Evolutionary conservation across 108 stramenopile species (phyloP).

Genomic region (Nitzschia sp.): DNA sequence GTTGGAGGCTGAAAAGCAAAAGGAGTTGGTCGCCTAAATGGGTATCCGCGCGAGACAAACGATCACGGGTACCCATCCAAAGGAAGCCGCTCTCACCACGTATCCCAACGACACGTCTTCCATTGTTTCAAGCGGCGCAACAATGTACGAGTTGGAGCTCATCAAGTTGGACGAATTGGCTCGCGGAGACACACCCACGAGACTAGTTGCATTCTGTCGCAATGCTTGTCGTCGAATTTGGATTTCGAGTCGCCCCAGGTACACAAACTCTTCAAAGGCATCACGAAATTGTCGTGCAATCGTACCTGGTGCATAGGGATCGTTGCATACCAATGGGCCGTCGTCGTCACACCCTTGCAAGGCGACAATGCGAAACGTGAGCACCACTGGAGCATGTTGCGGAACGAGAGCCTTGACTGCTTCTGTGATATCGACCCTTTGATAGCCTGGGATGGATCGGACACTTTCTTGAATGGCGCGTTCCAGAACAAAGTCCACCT

Average conservation of each 20-base stretch:
- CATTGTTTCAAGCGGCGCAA: too few species aligned
- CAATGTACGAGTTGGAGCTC: not conserved
- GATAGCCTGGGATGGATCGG: not conserved
- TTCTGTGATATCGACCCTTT: not conserved
- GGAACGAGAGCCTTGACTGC: not conserved
- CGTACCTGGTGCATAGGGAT: not conserved
- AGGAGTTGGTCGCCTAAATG: too few species aligned
- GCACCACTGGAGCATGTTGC: not conserved
- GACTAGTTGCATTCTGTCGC: not conserved
- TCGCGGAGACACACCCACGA: not conserved
- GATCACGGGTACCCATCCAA: too few species aligned
- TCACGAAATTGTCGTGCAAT: not conserved
- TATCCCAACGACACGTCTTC: too few species aligned
- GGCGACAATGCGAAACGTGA: not conserved
- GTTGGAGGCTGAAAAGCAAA: conserved; percentile 17
- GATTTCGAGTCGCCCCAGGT: not conserved
- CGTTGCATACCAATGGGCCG: not conserved
- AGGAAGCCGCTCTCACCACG: too few species aligned
- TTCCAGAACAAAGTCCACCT: not conserved
- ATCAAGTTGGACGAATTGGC: conserved; percentile 4
- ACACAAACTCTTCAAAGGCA: not conserved
- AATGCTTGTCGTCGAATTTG: not conserved
- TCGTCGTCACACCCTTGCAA: not conserved
- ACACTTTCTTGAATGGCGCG: not conserved
- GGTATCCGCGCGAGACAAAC: not conserved